These are phyloP conservation scores for Austroboletus festivus DNA, from an alignment of 768 basidiomycete species.

Conservation along the genomic window DNA sequence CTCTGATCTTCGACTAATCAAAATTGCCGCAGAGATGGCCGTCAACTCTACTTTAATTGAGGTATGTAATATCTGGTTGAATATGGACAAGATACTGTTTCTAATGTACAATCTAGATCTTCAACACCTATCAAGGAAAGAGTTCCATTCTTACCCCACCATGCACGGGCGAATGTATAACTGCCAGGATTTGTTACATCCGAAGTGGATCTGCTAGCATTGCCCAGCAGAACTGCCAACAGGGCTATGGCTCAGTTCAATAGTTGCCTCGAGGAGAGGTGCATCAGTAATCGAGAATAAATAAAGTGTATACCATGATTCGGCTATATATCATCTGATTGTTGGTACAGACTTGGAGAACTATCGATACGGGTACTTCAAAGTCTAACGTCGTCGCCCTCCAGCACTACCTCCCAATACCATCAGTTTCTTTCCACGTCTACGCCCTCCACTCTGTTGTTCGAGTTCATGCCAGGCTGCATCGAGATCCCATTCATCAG, in stretches of 20 bases:
- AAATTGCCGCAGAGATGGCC: slow-evolving; percentile 48
- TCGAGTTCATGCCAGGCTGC: slow-evolving; percentile 81
- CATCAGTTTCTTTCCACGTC: slow-evolving; percentile 62
- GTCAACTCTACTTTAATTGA: slow-evolving; percentile 53
- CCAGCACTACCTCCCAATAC: slow-evolving; percentile 65
- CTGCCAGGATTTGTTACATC: slow-evolving; percentile 74
- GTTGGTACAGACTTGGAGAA: slow-evolving; percentile 12
- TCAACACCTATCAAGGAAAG: slow-evolving; percentile 73
- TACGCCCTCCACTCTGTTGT: slow-evolving; percentile 52
- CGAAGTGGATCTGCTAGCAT: slow-evolving; percentile 69
- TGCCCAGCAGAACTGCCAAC: slow-evolving; percentile 54
- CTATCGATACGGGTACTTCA: background rate
- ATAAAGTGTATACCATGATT: too few species aligned
- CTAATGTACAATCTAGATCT: slow-evolving; percentile 41
- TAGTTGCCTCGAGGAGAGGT: slow-evolving; percentile 6
- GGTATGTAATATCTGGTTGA: slow-evolving; percentile 34
- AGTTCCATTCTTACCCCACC: slow-evolving; percentile 49
- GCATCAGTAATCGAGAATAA: too few species aligned
- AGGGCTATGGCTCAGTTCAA: slow-evolving; percentile 67
- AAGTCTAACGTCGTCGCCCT: slow-evolving; percentile 42
- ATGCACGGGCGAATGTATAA: slow-evolving; percentile 60
- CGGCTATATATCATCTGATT: slow-evolving; percentile 5
- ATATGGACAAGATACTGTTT: background rate
- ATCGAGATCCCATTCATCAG: slow-evolving; percentile 77
- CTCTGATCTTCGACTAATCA: background rate